phyloP scores from a whole-genome alignment of 441 rosid genomes.

The Erysimum cheiri region DNA sequence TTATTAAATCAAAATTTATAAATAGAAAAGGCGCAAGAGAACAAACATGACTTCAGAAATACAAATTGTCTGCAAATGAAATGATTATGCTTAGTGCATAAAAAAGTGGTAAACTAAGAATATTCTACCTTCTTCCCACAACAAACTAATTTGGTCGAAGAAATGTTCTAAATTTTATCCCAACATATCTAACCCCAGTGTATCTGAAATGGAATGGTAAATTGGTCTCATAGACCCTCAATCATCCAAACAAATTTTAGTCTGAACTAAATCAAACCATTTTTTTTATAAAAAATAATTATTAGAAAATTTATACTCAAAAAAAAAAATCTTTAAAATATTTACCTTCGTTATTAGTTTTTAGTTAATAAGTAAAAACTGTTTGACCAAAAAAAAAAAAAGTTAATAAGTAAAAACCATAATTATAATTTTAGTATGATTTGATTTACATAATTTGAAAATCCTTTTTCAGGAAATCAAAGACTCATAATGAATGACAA shows the following conservation, averaged over 20 bases:
- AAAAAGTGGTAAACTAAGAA: constrained; percentile 30
- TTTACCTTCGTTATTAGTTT: no score
- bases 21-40: constrained; percentile 35
- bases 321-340: no score
- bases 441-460: neutral
- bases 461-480: no score
- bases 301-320: no score
- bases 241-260: neutral
- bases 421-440: neutral
- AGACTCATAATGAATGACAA: neutral
- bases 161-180: constrained; percentile 2
- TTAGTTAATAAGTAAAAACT: no score
- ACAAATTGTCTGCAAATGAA: constrained; percentile 42
- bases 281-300: no score
- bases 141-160: constrained; percentile 8
- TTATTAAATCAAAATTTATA: constrained; percentile 15
- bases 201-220: constrained; percentile 1
- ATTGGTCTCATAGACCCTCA: neutral
- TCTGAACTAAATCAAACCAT: neutral
- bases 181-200: neutral
- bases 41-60: constrained; percentile 45
- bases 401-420: no score
- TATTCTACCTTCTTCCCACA: neutral
- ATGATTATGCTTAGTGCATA: constrained; percentile 44
- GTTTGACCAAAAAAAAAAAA: no score